These are phyloP conservation scores for Hamamelis virginiana DNA, from an alignment of 164 flowering plant genomes.

Conservation along the genomic window DNA sequence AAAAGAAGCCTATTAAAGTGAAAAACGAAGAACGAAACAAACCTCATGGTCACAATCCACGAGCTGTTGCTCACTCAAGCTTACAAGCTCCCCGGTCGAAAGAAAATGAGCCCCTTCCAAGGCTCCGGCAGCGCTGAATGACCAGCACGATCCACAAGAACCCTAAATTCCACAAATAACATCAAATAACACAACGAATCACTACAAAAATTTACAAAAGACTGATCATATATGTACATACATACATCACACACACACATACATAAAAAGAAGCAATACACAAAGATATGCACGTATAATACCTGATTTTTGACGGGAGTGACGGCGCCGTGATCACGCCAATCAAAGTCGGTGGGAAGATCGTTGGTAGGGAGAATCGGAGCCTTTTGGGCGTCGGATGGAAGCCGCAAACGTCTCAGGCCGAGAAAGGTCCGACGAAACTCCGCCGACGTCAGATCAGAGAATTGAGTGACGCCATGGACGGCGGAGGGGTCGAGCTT, in stretches of 20 bases:
- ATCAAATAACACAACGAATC: neutral
- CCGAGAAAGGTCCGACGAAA: conserved; percentile 62
- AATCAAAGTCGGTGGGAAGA: conserved; percentile 79
- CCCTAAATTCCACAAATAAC: conserved; percentile 43
- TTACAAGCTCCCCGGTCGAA: conserved; percentile 74
- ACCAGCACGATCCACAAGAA: conserved; percentile 96
- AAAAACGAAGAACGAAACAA: conserved; percentile 1
- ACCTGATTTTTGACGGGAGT: conserved; percentile 92
- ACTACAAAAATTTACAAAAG: neutral
- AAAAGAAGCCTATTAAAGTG: no score
- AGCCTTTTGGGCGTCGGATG: conserved; percentile 63
- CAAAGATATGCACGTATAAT: no score
- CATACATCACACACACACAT: no score
- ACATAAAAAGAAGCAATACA: no score
- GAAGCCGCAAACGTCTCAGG: conserved; percentile 40
- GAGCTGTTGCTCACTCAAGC: conserved; percentile 94
- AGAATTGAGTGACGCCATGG: conserved; percentile 89
- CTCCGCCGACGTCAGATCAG: conserved; percentile 82
- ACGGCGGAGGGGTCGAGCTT: conserved; percentile 77
- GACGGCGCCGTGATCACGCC: conserved; percentile 95
- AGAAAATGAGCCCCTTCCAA: conserved; percentile 86
- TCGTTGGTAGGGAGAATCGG: conserved; percentile 81
- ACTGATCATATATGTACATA: neutral
- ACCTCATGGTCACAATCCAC: conserved; percentile 96
- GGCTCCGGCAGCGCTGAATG: conserved; percentile 89